A percentile compares a stretch with the other conserved stretches of the same genome.
These are phyloP conservation scores for Pelargonium fulgidum DNA, from an alignment of 441 rosid genomes.

Conservation along the genomic window DNA sequence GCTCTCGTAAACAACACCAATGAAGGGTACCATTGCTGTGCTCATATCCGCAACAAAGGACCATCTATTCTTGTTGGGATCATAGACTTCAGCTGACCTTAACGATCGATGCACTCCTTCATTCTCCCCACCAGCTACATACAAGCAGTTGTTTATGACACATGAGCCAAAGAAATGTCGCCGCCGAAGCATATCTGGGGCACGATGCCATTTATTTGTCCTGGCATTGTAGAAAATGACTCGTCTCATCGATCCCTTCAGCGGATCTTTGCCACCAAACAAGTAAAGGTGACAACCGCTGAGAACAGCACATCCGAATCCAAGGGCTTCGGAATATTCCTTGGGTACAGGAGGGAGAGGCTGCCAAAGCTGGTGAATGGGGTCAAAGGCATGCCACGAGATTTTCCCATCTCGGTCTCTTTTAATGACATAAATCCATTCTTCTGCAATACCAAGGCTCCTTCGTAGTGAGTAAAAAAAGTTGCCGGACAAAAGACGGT, in stretches of 20 bases:
- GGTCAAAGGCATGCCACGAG: constrained; percentile 58
- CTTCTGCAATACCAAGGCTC: constrained; percentile 47
- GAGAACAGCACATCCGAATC: constrained; percentile 52
- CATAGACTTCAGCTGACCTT: constrained; percentile 47
- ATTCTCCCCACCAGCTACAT: constrained; percentile 53
- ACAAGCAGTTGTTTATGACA: constrained; percentile 50
- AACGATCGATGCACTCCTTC: constrained; percentile 43
- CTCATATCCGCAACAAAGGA: constrained; percentile 45
- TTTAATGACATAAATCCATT: constrained; percentile 49
- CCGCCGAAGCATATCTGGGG: constrained; percentile 51
- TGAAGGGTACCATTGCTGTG: constrained; percentile 48
- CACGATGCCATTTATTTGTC: constrained; percentile 54
- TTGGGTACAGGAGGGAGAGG: constrained; percentile 50
- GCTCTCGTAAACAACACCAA: constrained; percentile 43
- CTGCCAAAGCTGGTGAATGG: constrained; percentile 50
- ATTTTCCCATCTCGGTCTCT: constrained; percentile 46
- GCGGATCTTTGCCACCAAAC: constrained; percentile 51
- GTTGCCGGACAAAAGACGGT: constrained; percentile 42
- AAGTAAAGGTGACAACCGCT: constrained; percentile 53
- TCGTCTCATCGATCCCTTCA: constrained; percentile 48
- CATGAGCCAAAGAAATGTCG: constrained; percentile 50
- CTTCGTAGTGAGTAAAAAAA: constrained; percentile 46
- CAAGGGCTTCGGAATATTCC: constrained; percentile 49
- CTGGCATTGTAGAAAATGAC: constrained; percentile 45
- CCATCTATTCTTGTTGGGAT: constrained; percentile 56